Conservation (phyloP, 768 basidiomycete genomes). For the Rhodotorula kratochvilovae region DNA sequence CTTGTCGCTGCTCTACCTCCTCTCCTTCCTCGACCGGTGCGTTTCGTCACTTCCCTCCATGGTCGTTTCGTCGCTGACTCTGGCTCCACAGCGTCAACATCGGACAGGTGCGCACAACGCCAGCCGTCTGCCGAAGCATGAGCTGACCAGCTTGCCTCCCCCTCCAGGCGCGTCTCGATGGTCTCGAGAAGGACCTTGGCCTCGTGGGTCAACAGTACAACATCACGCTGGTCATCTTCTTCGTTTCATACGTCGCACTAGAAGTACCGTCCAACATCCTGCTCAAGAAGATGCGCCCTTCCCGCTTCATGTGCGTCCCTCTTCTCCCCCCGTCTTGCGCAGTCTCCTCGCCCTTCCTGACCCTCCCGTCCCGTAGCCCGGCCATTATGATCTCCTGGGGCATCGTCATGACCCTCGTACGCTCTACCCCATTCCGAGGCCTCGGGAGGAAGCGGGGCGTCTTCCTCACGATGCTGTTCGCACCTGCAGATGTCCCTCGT, state of each 20-base stretch:
- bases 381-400: slow-evolving; percentile 6
- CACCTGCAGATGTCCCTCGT: slow-evolving; percentile 24
- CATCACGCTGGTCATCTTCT: slow-evolving; percentile 42
- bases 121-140: background rate
- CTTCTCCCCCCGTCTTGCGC: background rate
- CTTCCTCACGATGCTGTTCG: no score
- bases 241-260: slow-evolving; percentile 33
- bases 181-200: slow-evolving; percentile 32
- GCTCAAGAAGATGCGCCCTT: slow-evolving; percentile 20
- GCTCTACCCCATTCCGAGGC: background rate
- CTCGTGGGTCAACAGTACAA: slow-evolving; percentile 18
- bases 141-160: background rate
- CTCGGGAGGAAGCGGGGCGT: no score
- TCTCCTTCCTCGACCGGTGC: slow-evolving; percentile 44
- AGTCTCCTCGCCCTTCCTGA: no score
- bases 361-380: background rate
- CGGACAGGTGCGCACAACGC: background rate
- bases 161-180: slow-evolving; percentile 7
- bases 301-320: slow-evolving; percentile 5
- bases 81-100: slow-evolving; percentile 36
- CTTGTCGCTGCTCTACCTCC: slow-evolving; percentile 50
- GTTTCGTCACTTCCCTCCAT: background rate
- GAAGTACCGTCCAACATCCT: slow-evolving; percentile 29
- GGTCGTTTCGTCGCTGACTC: background rate
- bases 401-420: background rate